Evolutionary conservation across 163 green algal species (phyloP), one percentile per base, ranked within the genome.

Genomic region (Scenedesmus sp.): DNA sequence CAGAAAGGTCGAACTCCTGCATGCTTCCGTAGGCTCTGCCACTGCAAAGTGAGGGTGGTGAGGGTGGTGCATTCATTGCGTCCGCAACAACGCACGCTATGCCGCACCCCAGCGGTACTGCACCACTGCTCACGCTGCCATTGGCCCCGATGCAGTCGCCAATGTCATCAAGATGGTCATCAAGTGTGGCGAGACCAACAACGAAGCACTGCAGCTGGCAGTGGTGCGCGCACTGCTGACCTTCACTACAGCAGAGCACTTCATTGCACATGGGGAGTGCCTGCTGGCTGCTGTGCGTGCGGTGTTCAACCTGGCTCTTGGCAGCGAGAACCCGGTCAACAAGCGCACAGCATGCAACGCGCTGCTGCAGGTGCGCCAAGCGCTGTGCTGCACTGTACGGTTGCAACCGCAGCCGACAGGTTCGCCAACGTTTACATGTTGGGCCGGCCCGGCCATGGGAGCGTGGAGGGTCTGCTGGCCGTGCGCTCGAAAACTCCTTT

Each of bases 221-320:
- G 95, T 98, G 24, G 94, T 99, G 26, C 96, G 96, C 15, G 96
- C 97, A 35, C 93, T 99, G 89, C 95, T 99, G 15, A 99, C 97
- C 6, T 96, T 97, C 81, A 94, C 96, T 0, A 99, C 97, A 22
- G 97, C 97, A 15, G 97, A 99, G 92, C 96, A 98, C 91, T 99
- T 99, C 86, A 91, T 98, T 12, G 93, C 95, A 33, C 97, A 99
- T 88, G 97, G 97, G 9, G 96, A 99, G 91, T 95, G 92, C 85
- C 94, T 99, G 51, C 96, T 99, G 90, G 90, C 95, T 5, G 95
- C 94, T 7, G 95, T 97, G n/a, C 87, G 95, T 33, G 95, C 96
- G 1, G 96, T 98, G 2, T 99, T 99, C 94, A 98, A 98, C 92
- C 91, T 98, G 13, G 96, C 97, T 24, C 94, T 99, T 30, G 96